Base-by-base conservation (phyloP, 257 asterid genomes). In the Solanum chmielewskii region DNA sequence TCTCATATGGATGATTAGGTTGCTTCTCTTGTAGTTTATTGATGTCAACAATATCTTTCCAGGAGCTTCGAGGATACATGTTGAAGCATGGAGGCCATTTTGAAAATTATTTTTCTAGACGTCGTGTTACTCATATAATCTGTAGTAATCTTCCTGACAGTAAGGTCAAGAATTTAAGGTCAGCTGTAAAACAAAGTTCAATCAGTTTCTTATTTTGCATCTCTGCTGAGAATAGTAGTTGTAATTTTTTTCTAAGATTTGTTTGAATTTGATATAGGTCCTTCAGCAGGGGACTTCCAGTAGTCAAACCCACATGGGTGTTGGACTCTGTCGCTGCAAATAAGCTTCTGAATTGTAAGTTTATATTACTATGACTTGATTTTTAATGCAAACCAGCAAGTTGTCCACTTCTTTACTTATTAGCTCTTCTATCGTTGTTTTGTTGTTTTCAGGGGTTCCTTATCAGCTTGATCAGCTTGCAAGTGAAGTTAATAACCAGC, bases 71-170 rank as follows among this genome's bases (percentile, higher is more conserved):
- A 88, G 94, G 96, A 84, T 95, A 90, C 88, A 95, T 97, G 98
- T 84, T 93, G 91, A 95, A 92, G 93, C 87, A 94, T 89, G 99
- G 99, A 89, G 99, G 99, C 31, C 93, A 91, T 39, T 93, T 94
- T 85, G 95, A 97, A 90, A 95, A 95, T 90, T 97, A 97, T 86
- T 97, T 97, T 89, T 97, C 99, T 45, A 92, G 98, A 90, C 93
- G 89, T 78, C 91, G 90, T 47, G 99, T 97, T 16, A 97, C 98
- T 71, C 99, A 97, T 88, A 95, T 97, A 86, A 94, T 97, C 83
- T 97, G 99, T 93, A 93, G 98, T 86, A 95, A 94, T 91, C 98
- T 97, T 52, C 99, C 99, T 49, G 96, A 94, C 89, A 97, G 98
- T 85, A 97, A 97, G 96, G 91, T 95, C 88, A 95, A 95, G 94